Conservation (phyloP, 2,329 filamentous ascomycete species). For the Periglandula ipomoeae region DNA sequence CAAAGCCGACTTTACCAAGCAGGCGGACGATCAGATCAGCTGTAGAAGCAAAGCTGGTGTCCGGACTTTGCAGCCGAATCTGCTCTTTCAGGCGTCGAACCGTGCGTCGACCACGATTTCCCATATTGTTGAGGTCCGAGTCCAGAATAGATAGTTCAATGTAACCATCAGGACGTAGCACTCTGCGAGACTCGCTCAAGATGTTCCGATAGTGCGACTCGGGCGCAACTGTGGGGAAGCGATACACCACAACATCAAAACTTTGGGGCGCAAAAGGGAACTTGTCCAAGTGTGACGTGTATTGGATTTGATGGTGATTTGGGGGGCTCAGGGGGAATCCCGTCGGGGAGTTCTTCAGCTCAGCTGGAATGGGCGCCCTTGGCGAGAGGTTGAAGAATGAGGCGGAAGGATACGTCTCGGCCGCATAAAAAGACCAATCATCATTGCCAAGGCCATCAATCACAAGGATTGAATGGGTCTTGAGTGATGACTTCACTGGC, state of each 20-base stretch:
- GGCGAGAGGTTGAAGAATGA: constrained; percentile 70
- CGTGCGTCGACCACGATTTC: constrained; percentile 57
- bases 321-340: constrained; percentile 48
- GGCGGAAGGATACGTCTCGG: constrained; percentile 66
- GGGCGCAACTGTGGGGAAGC: constrained; percentile 63
- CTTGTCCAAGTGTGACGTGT: constrained; percentile 49
- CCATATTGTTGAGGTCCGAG: constrained; percentile 76
- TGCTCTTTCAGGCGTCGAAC: constrained; percentile 64
- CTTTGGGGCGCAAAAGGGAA: constrained; percentile 71
- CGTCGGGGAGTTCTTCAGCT: constrained; percentile 30
- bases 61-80: constrained; percentile 51
- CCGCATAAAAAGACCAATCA: constrained; percentile 75
- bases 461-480: constrained; percentile 59
- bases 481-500: constrained; percentile 23
- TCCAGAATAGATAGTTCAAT: constrained; percentile 74
- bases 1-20: constrained; percentile 60
- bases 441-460: constrained; percentile 79
- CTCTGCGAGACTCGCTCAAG: constrained; percentile 65
- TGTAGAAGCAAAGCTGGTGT: constrained; percentile 50
- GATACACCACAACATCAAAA: constrained; percentile 67
- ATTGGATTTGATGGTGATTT: constrained; percentile 70
- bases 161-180: constrained; percentile 67
- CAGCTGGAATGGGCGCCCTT: constrained; percentile 39
- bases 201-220: constrained; percentile 62
- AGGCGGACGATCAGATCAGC: constrained; percentile 55